phyloP scores from a whole-genome alignment of 2,329 filamentous ascomycete species.

The Phialophora expanda region DNA sequence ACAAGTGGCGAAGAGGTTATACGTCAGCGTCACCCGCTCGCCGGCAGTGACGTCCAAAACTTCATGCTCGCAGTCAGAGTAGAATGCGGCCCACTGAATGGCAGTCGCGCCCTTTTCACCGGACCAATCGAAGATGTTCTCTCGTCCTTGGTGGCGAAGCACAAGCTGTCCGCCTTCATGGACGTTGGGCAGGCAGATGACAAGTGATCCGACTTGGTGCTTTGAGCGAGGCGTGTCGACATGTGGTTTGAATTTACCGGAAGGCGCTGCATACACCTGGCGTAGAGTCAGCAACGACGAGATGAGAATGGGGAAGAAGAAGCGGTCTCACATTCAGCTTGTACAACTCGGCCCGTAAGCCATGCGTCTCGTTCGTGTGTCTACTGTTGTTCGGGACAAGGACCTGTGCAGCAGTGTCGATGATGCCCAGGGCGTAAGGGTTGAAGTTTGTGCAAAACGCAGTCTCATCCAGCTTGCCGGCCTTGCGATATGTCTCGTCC shows the following conservation, averaged over 20 bases:
- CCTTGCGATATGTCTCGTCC: slow-evolving; percentile 16
- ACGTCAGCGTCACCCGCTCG: slow-evolving; percentile 7
- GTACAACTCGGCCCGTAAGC: slow-evolving; percentile 8
- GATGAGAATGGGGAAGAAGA: background rate
- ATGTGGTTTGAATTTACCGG: slow-evolving; percentile 15
- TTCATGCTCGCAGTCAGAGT: slow-evolving; percentile 14
- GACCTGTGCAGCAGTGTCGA: slow-evolving; percentile 5
- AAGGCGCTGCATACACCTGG: slow-evolving; percentile 13
- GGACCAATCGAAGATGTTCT: slow-evolving; percentile 14
- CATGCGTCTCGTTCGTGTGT: slow-evolving; percentile 9
- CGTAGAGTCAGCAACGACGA: background rate
- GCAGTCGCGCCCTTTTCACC: slow-evolving; percentile 1
- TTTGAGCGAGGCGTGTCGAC: slow-evolving; percentile 18
- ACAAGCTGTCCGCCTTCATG: slow-evolving; percentile 17
- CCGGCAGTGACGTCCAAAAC: slow-evolving; percentile 13
- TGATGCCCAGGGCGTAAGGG: slow-evolving; percentile 5
- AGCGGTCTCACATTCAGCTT: slow-evolving; percentile 13
- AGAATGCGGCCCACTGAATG: slow-evolving; percentile 16
- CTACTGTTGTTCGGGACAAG: slow-evolving; percentile 9
- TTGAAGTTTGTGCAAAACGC: slow-evolving; percentile 15
- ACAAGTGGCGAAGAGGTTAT: slow-evolving; percentile 13
- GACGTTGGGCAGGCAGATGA: slow-evolving; percentile 14
- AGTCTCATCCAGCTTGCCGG: slow-evolving; percentile 11
- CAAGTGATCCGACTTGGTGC: slow-evolving; percentile 15
- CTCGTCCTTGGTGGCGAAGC: slow-evolving; percentile 13